Base-by-base conservation (phyloP, 73 alveolate species). In the Blepharisma japonicum region DNA sequence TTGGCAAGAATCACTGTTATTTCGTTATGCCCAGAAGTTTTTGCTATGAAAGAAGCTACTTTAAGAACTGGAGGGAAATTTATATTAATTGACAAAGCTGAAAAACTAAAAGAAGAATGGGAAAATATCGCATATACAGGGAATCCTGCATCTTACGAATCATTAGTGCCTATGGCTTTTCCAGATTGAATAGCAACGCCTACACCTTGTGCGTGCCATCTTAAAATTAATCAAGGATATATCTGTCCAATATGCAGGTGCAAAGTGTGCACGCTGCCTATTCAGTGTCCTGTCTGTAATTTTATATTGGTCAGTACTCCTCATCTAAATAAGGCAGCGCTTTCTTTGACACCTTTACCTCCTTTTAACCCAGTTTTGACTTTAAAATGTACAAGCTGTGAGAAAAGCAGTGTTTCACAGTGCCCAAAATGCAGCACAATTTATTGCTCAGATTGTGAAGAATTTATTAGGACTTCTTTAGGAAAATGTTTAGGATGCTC, bases 321-420 rank as follows among this genome's bases (percentile, higher is more conserved):
- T 61, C 74, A 61, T 61, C 74, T 61, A 9, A 25, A n/a, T 18
- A 61, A 61, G 47, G 74, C 74, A 18, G 39, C 74, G 18, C 47
- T 61, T n/a, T 61, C 74, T 18, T 14, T 61, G 38, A 61, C n/a
- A 20, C 74, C 74, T 20, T 25, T 61, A 9, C 74, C 39, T 8
- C 74, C 74, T 20, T 61, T 61, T 61, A 14, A n/a, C 23, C 74
- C 39, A 14, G 14, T 25, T 61, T 25, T 9, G 23, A 9, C 47
- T 2, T 9, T 25, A 9, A 14, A 39, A 20, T 14, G 74, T 2
- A 25, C 46, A 25, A 14, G 74, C 2, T n/a, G 47, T 20, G 49
- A 14, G 38, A 39, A 25, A 51, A 51, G 21, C 21, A 51, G n/a
- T 51, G 14, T 25, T 61, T 8, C 23, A 11, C 38, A 61, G 47